phyloP scores from a whole-genome alignment of 768 basidiomycete species.

The Termitomyces titanicus region DNA sequence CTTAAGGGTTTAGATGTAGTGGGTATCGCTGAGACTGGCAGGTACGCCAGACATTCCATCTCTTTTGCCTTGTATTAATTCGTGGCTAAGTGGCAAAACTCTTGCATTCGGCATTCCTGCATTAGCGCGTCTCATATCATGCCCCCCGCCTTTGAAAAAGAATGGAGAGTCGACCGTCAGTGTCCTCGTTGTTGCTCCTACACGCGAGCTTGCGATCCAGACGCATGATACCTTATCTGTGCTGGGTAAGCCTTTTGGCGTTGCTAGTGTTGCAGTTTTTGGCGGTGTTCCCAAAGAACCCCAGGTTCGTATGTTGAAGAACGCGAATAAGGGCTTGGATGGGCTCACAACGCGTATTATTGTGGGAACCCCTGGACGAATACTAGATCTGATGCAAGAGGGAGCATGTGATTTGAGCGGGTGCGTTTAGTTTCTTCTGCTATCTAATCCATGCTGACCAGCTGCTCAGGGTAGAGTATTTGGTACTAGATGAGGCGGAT shows the following conservation, averaged over 20 bases:
- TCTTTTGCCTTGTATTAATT: constrained; percentile 4
- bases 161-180: constrained; percentile 38
- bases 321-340: constrained; percentile 45
- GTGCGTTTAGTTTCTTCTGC: constrained; percentile 35
- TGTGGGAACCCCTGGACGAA: constrained; percentile 93
- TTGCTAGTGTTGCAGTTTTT: constrained; percentile 84
- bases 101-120: constrained; percentile 95
- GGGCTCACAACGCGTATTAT: constrained; percentile 65
- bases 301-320: constrained; percentile 69
- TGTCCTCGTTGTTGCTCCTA: constrained; percentile 87
- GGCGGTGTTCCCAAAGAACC: constrained; percentile 92
- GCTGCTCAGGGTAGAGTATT: constrained; percentile 67
- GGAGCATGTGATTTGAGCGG: constrained; percentile 78
- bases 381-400: constrained; percentile 88
- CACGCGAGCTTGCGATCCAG: constrained; percentile 94
- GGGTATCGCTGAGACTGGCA: constrained; percentile 96
- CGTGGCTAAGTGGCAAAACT: constrained; percentile 79
- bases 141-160: constrained; percentile 25
- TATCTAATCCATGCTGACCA: constrained; percentile 3
- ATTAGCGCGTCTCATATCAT: constrained; percentile 57
- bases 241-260: constrained; percentile 70
- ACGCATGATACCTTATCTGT: constrained; percentile 80
- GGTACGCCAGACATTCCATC: constrained; percentile 35
- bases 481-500: constrained; percentile 97
- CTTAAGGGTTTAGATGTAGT: constrained; percentile 83